phyloP scores from a whole-genome alignment of 2,329 filamentous ascomycete genomes.

The Dothistroma pini region DNA sequence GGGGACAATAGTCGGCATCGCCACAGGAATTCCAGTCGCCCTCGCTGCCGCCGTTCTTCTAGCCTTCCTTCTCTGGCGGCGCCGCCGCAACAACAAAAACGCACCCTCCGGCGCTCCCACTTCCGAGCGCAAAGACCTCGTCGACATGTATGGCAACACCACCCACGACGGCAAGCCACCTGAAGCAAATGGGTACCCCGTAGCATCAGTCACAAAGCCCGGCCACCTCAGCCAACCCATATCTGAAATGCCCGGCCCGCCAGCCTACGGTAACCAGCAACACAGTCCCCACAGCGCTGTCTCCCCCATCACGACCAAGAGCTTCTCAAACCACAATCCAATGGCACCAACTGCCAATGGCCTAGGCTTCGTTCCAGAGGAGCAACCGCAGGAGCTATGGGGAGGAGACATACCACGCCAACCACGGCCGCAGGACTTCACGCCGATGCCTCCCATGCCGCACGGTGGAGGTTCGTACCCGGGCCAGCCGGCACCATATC shows the following conservation, averaged over 20 bases:
- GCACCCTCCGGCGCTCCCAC: neutral
- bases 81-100: conserved; percentile 1
- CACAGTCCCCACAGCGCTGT: neutral
- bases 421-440: neutral
- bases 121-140: neutral
- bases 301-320: neutral
- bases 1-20: conserved; percentile 1
- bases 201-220: neutral
- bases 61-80: conserved; percentile 4
- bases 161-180: conserved; percentile 1
- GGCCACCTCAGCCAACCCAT: conserved; percentile 1
- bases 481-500: neutral
- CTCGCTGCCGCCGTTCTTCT: neutral
- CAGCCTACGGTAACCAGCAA: neutral
- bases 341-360: neutral
- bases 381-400: neutral
- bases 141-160: conserved; percentile 9
- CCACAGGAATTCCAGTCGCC: conserved; percentile 2
- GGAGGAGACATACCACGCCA: neutral
- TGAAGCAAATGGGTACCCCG: conserved; percentile 1
- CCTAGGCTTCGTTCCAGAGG: neutral
- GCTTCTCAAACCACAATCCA: neutral
- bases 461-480: neutral
- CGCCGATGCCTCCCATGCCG: neutral
- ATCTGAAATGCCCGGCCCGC: conserved; percentile 7